Conservation (phyloP, 805 yeast species). For the Teunomyces aglyptinius region DNA sequence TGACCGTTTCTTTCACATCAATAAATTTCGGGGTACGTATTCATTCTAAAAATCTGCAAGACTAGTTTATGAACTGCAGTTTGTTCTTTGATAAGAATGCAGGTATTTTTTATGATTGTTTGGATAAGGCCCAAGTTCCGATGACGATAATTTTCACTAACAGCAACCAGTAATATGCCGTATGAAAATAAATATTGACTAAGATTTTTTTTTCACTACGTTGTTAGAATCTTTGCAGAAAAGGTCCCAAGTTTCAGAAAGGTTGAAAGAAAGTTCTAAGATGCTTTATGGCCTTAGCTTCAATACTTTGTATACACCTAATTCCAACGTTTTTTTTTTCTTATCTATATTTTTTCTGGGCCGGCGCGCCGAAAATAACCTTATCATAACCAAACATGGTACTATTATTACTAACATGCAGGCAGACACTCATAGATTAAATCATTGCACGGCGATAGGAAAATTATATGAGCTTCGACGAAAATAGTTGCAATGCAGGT, state of each 20-base stretch:
- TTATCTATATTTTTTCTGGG: neutral
- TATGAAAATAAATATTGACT: too few species aligned
- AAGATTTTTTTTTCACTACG: too few species aligned
- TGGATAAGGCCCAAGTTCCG: neutral
- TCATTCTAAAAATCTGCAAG: too few species aligned
- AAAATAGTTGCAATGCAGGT: neutral
- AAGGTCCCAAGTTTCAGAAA: too few species aligned
- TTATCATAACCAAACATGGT: neutral
- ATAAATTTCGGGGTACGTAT: too few species aligned
- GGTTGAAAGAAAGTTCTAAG: too few species aligned
- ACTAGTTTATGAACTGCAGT: neutral
- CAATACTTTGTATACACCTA: neutral
- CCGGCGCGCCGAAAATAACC: slow-evolving; percentile 1
- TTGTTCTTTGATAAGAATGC: neutral
- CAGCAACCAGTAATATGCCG: neutral
- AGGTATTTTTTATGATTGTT: neutral
- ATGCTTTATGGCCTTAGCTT: neutral
- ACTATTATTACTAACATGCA: neutral
- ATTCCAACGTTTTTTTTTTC: neutral
- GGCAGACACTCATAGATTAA: neutral
- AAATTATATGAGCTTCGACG: neutral
- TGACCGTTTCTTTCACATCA: too few species aligned
- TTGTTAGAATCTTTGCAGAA: too few species aligned
- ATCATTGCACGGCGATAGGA: neutral
- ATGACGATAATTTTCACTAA: neutral